A percentile compares a stretch with the other conserved stretches of the same genome.
phyloP scores from a whole-genome alignment of 2,329 filamentous ascomycete species.

The Didymella sp. region DNA sequence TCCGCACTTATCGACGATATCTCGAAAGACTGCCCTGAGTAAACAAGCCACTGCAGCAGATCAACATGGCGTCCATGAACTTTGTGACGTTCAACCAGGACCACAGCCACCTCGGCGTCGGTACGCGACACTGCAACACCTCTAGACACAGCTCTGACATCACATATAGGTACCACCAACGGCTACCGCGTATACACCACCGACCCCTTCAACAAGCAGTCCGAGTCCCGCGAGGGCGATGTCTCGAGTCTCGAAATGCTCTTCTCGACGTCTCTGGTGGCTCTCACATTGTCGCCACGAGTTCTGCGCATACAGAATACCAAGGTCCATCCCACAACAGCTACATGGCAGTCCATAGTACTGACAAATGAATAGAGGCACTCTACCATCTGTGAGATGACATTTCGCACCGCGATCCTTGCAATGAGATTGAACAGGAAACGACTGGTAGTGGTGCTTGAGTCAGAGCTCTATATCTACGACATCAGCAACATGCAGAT shows the following conservation, averaged over 20 bases:
- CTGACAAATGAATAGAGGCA: slow-evolving; percentile 58
- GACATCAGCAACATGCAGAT: slow-evolving; percentile 99
- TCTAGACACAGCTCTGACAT: slow-evolving; percentile 13
- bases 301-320: slow-evolving; percentile 97
- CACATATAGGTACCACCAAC: slow-evolving; percentile 76
- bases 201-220: slow-evolving; percentile 93
- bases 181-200: slow-evolving; percentile 97
- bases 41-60: slow-evolving; percentile 5
- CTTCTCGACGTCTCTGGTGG: slow-evolving; percentile 96
- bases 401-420: slow-evolving; percentile 94
- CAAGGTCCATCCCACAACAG: slow-evolving; percentile 65
- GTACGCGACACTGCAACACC: slow-evolving; percentile 58
- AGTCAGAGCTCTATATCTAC: slow-evolving; percentile 97
- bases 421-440: slow-evolving; percentile 95
- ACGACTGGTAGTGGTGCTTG: slow-evolving; percentile 88
- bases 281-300: slow-evolving; percentile 87
- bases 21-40: slow-evolving; percentile 11
- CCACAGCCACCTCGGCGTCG: slow-evolving; percentile 94
- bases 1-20: slow-evolving; percentile 17
- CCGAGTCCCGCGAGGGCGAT: slow-evolving; percentile 92
- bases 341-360: background rate
- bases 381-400: slow-evolving; percentile 96
- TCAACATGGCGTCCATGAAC: slow-evolving; percentile 69
- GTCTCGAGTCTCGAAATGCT: slow-evolving; percentile 98
- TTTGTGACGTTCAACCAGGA: slow-evolving; percentile 99